phyloP scores from a whole-genome alignment of 2,329 filamentous ascomycete genomes.

The Tolypocladium nubicola region DNA sequence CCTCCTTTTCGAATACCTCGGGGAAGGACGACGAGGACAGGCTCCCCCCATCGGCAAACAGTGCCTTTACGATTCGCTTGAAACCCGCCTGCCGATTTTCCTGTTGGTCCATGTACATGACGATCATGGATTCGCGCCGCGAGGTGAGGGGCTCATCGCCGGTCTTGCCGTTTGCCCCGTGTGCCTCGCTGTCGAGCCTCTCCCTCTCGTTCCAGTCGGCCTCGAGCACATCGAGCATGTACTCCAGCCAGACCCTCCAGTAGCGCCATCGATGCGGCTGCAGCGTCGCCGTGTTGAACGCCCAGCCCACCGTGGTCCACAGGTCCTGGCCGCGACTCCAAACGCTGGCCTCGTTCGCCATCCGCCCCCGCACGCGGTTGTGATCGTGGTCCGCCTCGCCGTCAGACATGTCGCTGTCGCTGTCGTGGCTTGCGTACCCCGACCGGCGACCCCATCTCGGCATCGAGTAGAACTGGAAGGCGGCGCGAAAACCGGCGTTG shows the following conservation, averaged over 20 bases:
- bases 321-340: constrained; percentile 76
- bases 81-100: constrained; percentile 33
- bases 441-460: constrained; percentile 19
- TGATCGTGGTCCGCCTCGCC: constrained; percentile 33
- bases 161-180: constrained; percentile 9
- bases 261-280: constrained; percentile 67
- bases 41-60: constrained; percentile 55
- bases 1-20: constrained; percentile 59
- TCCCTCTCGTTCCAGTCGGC: constrained; percentile 54
- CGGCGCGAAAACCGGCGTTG: constrained; percentile 57
- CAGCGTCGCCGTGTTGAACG: constrained; percentile 74
- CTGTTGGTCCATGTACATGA: constrained; percentile 43
- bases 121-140: constrained; percentile 46
- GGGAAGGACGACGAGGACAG: constrained; percentile 43
- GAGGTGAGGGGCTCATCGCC: constrained; percentile 15
- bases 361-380: constrained; percentile 42
- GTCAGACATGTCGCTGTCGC: constrained; percentile 30
- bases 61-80: constrained; percentile 50
- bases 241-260: constrained; percentile 73
- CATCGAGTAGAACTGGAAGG: constrained; percentile 54
- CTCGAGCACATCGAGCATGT: constrained; percentile 70
- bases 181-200: constrained; percentile 30
- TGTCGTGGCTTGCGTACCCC: constrained; percentile 28
- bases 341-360: constrained; percentile 55
- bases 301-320: constrained; percentile 84